Percentiles rank a stretch among this genome's conserved stretches.
Evolutionary conservation across 148 eudicot genomes (phyloP).

Genomic region (Chenopodium formosanum): DNA sequence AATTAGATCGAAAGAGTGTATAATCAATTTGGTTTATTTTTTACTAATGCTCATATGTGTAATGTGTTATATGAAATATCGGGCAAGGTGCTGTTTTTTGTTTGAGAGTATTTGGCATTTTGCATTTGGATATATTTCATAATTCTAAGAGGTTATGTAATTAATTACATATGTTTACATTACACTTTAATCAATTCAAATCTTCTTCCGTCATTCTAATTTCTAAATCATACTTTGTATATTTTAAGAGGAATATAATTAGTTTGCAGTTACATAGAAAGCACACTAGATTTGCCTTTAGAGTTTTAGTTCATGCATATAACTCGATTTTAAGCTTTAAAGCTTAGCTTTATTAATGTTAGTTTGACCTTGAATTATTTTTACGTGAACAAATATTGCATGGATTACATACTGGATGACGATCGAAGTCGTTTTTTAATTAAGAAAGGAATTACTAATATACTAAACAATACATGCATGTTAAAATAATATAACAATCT

Average conservation of each 20-base stretch:
- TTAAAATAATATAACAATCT: too few relatives aligned
- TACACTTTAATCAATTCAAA: conserved; percentile 5
- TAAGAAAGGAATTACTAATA: background rate
- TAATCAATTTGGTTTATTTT: background rate
- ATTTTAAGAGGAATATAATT: background rate
- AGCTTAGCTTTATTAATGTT: background rate
- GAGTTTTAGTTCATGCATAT: background rate
- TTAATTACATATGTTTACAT: background rate
- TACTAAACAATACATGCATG: too few relatives aligned
- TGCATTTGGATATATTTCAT: conserved; percentile 21
- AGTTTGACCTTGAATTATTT: background rate
- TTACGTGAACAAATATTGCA: background rate
- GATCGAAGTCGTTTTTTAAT: background rate
- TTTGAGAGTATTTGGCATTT: conserved; percentile 30
- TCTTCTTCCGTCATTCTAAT: background rate
- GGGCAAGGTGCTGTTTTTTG: conserved; percentile 14
- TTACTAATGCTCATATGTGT: too few relatives aligned
- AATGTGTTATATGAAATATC: background rate
- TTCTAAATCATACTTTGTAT: background rate
- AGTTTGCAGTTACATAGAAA: background rate
- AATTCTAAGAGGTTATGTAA: background rate
- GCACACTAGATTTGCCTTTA: background rate
- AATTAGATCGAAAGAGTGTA: background rate
- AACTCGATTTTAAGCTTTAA: background rate
- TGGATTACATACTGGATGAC: background rate